Evolutionary conservation across 164 flowering plant genomes (phyloP), one percentile per base, ranked within the genome.

Genomic region (Aristolochia contorta): DNA sequence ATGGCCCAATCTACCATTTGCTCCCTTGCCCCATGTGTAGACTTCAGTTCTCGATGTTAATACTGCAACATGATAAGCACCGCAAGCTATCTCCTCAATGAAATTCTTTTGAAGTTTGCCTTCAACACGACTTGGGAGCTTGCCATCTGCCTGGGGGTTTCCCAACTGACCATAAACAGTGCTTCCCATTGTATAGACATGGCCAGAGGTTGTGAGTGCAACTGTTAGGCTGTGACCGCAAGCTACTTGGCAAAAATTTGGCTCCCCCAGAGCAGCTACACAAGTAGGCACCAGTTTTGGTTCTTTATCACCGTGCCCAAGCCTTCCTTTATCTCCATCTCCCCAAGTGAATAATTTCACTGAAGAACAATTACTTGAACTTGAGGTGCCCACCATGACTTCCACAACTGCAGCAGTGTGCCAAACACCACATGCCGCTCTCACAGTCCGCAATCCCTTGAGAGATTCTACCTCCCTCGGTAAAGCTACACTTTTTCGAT

Each of bases 351-450:
- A 90, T 16, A 93, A 81, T 76, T 86, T 93, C 41, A 94, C 99
- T 16, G 91, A 90, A 54, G 97, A 93, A 69, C 92, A 86, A 65
- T 88, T 90, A 72, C 97, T 88, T 23, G 97, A 88, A 73, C 97
- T 87, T 22, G 97, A 82, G 69, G 80, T 86, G 50, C 96, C 99
- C 62, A 81, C 95, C 99, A 93, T 86, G 69, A 90, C 87, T 78
- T 93, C 99, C 46, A 93, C 88, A 77, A 93, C 93, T 1, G 99
- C 99, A 69, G 99, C 99, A 73, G 99, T 90, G 74, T 93, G 99
- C 99, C 99, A 93, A 64, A 90, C 95, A 62, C 99, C 99, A 85
- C 97, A 93, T 65, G 97, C 86, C 49, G 93, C 97, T 68, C 91
- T 80, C 20, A 93, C 92, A 57, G 97, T 93, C 27, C 96, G 91